These are phyloP conservation scores for Ganoderma sinense DNA, from an alignment of 1,284 basidiomycete species.

Conservation along the genomic window DNA sequence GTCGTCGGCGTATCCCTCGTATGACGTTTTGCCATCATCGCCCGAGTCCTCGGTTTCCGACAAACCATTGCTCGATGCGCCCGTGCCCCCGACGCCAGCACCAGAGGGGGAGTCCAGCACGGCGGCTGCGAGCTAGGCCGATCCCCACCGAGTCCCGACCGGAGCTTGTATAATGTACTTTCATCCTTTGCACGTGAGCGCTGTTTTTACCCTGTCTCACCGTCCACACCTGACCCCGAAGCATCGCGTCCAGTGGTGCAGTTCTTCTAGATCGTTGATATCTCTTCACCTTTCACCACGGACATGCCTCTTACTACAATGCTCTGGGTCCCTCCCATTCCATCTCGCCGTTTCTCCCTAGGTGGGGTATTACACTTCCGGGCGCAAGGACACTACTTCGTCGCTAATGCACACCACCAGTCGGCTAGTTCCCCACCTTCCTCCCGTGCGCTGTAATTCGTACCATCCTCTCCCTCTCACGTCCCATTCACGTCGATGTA, in stretches of 20 bases:
- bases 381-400: slow-evolving; percentile 10
- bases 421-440: background rate
- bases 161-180: slow-evolving; percentile 23
- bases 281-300: background rate
- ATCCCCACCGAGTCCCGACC: too few species aligned
- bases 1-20: slow-evolving; percentile 40
- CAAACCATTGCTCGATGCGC: slow-evolving; percentile 41
- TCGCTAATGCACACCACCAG: slow-evolving; percentile 3
- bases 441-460: slow-evolving; percentile 20
- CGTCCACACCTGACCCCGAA: background rate
- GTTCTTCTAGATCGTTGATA: slow-evolving; percentile 13
- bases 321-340: slow-evolving; percentile 2
- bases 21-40: slow-evolving; percentile 46
- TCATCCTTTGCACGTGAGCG: slow-evolving; percentile 16
- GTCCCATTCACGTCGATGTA: slow-evolving; percentile 12
- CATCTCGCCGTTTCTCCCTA: background rate
- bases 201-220: background rate
- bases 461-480: slow-evolving; percentile 13
- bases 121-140: slow-evolving; percentile 11
- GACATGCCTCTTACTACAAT: slow-evolving; percentile 13
- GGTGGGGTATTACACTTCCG: background rate
- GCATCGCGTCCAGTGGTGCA: slow-evolving; percentile 6
- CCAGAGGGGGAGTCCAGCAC: slow-evolving; percentile 20
- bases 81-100: slow-evolving; percentile 14
- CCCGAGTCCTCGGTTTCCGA: slow-evolving; percentile 45